Conservation (phyloP, 176 grass and related monocot genomes). For the Melocanna baccifera region DNA sequence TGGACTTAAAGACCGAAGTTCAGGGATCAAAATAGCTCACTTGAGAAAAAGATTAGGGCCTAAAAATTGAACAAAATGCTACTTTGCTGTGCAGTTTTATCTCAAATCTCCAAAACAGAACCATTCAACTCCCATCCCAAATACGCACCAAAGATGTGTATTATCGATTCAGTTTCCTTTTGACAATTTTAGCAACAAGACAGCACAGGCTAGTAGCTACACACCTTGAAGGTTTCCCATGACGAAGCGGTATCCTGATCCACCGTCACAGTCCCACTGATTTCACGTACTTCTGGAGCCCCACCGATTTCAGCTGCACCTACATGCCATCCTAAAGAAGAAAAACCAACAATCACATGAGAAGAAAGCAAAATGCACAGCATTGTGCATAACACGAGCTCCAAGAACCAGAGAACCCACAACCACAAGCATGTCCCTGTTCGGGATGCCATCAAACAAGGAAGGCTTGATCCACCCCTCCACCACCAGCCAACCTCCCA, state of each 20-base stretch:
- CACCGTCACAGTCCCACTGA: conserved; percentile 51
- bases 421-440: conserved; percentile 83
- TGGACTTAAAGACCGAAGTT: not conserved
- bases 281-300: conserved; percentile 65
- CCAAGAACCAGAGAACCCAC: conserved; percentile 31
- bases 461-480: conserved; percentile 90
- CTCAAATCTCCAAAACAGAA: not conserved
- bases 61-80: not conserved
- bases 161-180: not conserved
- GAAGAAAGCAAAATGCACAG: not conserved
- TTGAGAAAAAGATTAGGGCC: not conserved
- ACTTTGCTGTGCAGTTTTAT: not conserved
- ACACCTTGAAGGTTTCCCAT: conserved; percentile 91
- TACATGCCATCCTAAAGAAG: conserved; percentile 66
- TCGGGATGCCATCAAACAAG: conserved; percentile 73
- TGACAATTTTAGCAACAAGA: not conserved
- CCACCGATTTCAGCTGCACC: conserved; percentile 80
- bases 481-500: conserved; percentile 88
- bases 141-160: not conserved
- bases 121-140: too few species aligned
- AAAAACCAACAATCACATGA: not conserved
- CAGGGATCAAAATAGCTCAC: not conserved
- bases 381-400: not conserved
- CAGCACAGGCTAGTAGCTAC: not conserved
- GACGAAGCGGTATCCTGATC: conserved; percentile 56